Evolutionary conservation across 805 yeast species (phyloP).

Genomic region (Suhomyces prunicola): DNA sequence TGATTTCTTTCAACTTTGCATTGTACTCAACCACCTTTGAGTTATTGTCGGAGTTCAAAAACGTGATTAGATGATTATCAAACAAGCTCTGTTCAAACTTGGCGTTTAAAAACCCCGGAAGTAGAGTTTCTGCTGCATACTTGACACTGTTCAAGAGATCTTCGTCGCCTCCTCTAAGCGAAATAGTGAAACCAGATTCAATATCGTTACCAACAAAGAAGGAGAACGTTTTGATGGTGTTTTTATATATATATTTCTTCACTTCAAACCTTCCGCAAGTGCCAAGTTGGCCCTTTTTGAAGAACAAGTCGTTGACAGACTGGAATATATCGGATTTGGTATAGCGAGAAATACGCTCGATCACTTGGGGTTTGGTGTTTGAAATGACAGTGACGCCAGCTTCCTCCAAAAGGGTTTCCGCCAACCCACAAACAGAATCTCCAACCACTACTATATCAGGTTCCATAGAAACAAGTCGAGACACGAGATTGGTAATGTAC

Average conservation of each 20-base stretch:
- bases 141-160: constrained; percentile 65
- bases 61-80: constrained; percentile 19
- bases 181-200: constrained; percentile 77
- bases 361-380: constrained; percentile 75
- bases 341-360: constrained; percentile 72
- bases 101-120: constrained; percentile 73
- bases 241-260: constrained; percentile 56
- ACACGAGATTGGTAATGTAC: constrained; percentile 75
- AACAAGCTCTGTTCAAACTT: constrained; percentile 59
- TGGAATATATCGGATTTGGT: constrained; percentile 83
- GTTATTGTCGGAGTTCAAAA: constrained; percentile 9
- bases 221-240: constrained; percentile 65
- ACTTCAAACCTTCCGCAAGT: constrained; percentile 70
- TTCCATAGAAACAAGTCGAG: constrained; percentile 67
- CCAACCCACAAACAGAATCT: constrained; percentile 78
- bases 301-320: constrained; percentile 80
- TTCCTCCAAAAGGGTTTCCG: constrained; percentile 64
- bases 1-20: constrained; percentile 9
- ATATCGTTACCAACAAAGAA: constrained; percentile 74
- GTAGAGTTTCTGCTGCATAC: constrained; percentile 74
- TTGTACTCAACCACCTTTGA: constrained; percentile 10
- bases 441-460: constrained; percentile 82
- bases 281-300: constrained; percentile 61
- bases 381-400: constrained; percentile 80
- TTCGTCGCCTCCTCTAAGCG: constrained; percentile 74